phyloP scores from a whole-genome alignment of 2,329 filamentous ascomycete genomes.

The Bipolaris sorokiniana region DNA sequence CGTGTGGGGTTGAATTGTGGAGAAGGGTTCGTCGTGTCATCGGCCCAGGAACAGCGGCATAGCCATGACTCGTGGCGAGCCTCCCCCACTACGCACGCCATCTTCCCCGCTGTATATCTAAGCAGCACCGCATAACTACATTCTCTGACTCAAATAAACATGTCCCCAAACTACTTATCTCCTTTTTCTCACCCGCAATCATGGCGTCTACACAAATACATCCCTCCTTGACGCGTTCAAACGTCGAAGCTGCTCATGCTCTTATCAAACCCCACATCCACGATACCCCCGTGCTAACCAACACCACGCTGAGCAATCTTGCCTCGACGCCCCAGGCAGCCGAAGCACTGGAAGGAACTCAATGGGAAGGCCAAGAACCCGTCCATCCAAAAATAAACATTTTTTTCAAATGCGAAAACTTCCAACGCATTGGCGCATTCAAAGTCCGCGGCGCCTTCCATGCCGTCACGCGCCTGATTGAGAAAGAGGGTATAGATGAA shows the following conservation, averaged over 20 bases:
- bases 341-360: constrained; percentile 61
- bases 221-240: constrained; percentile 71
- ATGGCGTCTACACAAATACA: constrained; percentile 28
- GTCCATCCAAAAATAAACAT: constrained; percentile 72
- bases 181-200: background rate
- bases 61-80: background rate
- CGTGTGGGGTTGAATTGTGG: background rate
- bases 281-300: constrained; percentile 82
- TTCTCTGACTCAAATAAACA: constrained; percentile 6
- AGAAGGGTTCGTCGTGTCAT: background rate
- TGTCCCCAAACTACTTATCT: constrained; percentile 2
- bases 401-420: constrained; percentile 96
- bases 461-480: constrained; percentile 73
- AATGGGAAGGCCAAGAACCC: constrained; percentile 63
- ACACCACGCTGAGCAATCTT: constrained; percentile 72
- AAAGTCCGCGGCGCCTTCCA: constrained; percentile 92
- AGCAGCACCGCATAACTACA: background rate
- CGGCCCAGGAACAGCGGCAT: background rate
- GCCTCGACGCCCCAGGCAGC: constrained; percentile 72
- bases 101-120: background rate
- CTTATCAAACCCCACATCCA: constrained; percentile 80
- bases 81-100: background rate
- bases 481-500: constrained; percentile 55
- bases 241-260: constrained; percentile 73
- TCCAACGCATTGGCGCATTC: constrained; percentile 89